A percentile compares a stretch with the other conserved stretches of the same genome.
Conservation (phyloP, 148 eudicot genomes). For the Amaranthus palmeri region DNA sequence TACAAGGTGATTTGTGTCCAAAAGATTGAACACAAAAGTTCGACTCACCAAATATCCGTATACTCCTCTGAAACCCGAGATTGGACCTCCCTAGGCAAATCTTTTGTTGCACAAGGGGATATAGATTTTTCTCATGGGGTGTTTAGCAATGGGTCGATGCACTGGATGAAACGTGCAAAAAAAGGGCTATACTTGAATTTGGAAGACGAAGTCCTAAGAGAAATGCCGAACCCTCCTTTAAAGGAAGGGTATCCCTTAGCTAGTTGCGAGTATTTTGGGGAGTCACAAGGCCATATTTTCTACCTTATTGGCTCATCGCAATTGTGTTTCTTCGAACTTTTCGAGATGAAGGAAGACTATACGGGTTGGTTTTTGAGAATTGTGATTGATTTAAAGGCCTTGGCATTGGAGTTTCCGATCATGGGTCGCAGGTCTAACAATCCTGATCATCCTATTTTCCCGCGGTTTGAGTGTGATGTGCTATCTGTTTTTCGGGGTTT, state of each 20-base stretch:
- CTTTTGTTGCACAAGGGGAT: slow-evolving; percentile 19
- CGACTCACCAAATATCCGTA: slow-evolving; percentile 9
- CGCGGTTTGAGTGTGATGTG: slow-evolving; percentile 23
- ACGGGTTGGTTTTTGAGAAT: slow-evolving; percentile 15
- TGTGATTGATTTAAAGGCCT: slow-evolving; percentile 15
- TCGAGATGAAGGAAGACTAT: slow-evolving; percentile 28
- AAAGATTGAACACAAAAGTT: slow-evolving; percentile 7
- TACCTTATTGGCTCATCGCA: slow-evolving; percentile 15
- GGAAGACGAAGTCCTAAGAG: slow-evolving; percentile 11
- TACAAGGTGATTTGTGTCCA: slow-evolving; percentile 26
- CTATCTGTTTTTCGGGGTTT: slow-evolving; percentile 8
- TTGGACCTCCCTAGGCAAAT: slow-evolving; percentile 13
- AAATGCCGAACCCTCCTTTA: slow-evolving; percentile 26
- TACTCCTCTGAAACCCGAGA: slow-evolving; percentile 16
- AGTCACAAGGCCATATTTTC: slow-evolving; percentile 18
- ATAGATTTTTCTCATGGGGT: slow-evolving; percentile 26
- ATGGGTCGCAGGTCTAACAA: slow-evolving; percentile 18
- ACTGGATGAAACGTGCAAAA: slow-evolving; percentile 27
- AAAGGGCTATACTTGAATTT: slow-evolving; percentile 24
- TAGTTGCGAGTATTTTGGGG: slow-evolving; percentile 31
- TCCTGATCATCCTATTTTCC: slow-evolving; percentile 21
- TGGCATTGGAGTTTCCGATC: slow-evolving; percentile 17
- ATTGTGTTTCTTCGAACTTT: slow-evolving; percentile 15
- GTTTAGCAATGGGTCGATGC: slow-evolving; percentile 26
- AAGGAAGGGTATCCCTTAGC: slow-evolving; percentile 21